Evolutionary conservation across 2,329 filamentous ascomycete genomes (phyloP), one percentile per base, ranked within the genome.

Genomic region (Paradendryphiella salina): DNA sequence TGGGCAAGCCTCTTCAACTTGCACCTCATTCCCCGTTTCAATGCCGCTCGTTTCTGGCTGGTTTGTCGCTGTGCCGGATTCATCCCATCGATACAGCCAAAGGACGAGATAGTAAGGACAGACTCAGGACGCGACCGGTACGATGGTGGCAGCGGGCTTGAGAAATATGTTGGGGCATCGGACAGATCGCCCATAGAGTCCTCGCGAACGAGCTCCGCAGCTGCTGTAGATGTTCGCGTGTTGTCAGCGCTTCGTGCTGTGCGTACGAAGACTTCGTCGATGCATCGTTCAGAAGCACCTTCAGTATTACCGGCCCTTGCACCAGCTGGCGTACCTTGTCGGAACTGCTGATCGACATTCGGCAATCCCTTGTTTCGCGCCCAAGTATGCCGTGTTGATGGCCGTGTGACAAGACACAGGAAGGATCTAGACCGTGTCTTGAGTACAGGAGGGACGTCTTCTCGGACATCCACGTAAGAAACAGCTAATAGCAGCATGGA

Each of bases 1-100:
- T 61, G 57, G 3, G 65, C 67, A 14, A 70, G 48, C 39, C 54
- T 61, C 56, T 61, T 71, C 39, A 71, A 53, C 43, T 56, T 66
- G 8, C 63, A 63, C 37, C 62, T 66, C 53, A 69, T 50, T 1
- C 64, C 61, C 7, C 59, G 60, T 14, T 48, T 56, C 17, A 57
- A 49, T 29, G 50, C 59, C 8, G 63, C 61, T 42, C 58, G 54
- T 34, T 64, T 61, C 40, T 67, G 65, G 42, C 63, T 65, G 31
- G 61, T 54, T 33, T 65, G 61, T 41, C 67, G 54, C 34, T 65
- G 65, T 17, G 59, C 59, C 17, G 56, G 34, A 31, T 59, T 65
- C 63, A 71, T 66, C 3, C 67, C 69, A 40, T 72, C 69, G 8
- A 72, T 61, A 41, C 69, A 72, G 5, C 69, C 70, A 33, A 72